Conservation (phyloP, 495 filamentous ascomycete species). For the Aspergillus olivimuriae region DNA sequence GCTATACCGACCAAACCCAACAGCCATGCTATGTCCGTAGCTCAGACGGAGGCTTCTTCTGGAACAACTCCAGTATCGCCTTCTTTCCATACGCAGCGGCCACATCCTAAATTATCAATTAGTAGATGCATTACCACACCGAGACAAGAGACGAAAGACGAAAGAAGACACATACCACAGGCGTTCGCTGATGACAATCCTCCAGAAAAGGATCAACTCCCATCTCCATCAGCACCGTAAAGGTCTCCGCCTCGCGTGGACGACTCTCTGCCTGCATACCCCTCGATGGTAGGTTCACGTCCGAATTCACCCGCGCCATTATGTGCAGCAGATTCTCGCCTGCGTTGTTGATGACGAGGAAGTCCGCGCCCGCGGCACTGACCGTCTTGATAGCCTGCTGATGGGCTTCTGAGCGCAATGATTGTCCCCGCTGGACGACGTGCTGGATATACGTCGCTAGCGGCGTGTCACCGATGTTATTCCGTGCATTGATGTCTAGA, state of each 20-base stretch:
- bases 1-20: too few relatives aligned
- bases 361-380: neutral
- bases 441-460: neutral
- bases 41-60: too few relatives aligned
- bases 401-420: neutral
- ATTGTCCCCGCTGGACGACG: neutral
- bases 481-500: slow-evolving; percentile 5
- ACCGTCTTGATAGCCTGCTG: neutral
- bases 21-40: too few relatives aligned
- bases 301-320: neutral
- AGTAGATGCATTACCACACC: neutral
- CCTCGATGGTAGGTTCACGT: too few relatives aligned
- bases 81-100: slow-evolving; percentile 4
- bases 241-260: neutral
- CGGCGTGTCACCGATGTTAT: slow-evolving; percentile 2
- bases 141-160: neutral
- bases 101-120: slow-evolving; percentile 2
- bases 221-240: slow-evolving; percentile 1
- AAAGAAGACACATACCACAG: neutral
- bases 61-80: slow-evolving; percentile 2
- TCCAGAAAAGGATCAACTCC: slow-evolving; percentile 4
- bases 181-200: neutral
- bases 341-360: neutral
- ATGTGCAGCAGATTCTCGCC: slow-evolving; percentile 4
- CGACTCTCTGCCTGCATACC: too few relatives aligned